Percentiles rank a stretch among this genome's conserved stretches.
These are phyloP conservation scores for Microdochium nivale DNA, from an alignment of 2,329 filamentous ascomycete species.

Conservation along the genomic window DNA sequence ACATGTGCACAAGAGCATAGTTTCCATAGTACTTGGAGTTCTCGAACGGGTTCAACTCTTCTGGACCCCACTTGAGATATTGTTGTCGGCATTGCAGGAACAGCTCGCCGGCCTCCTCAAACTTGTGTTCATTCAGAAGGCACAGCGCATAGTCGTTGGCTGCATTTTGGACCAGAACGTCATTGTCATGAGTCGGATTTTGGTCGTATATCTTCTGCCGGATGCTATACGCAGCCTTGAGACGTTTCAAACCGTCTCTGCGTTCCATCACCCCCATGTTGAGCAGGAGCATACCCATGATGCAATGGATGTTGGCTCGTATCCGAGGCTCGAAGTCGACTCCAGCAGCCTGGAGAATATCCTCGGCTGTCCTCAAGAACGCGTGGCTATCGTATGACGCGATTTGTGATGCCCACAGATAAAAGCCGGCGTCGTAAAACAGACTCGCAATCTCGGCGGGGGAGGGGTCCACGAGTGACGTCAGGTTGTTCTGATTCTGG, in stretches of 20 bases:
- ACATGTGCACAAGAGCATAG: slow-evolving; percentile 6
- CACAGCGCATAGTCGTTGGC: slow-evolving; percentile 8
- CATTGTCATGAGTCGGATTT: slow-evolving; percentile 2
- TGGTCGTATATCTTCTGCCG: slow-evolving; percentile 4
- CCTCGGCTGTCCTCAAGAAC: slow-evolving; percentile 7
- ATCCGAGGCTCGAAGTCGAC: slow-evolving; percentile 1
- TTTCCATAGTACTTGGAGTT: slow-evolving; percentile 12
- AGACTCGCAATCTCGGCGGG: slow-evolving; percentile 6
- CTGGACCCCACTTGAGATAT: slow-evolving; percentile 8
- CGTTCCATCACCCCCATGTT: neutral
- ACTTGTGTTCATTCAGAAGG: slow-evolving; percentile 10
- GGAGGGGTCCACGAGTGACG: neutral
- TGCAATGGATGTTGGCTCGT: slow-evolving; percentile 9
- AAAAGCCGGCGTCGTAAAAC: slow-evolving; percentile 10
- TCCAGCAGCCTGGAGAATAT: slow-evolving; percentile 4
- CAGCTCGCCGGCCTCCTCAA: slow-evolving; percentile 8
- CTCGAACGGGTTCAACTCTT: slow-evolving; percentile 9
- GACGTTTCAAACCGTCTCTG: neutral
- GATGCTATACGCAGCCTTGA: slow-evolving; percentile 5
- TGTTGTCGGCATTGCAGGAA: slow-evolving; percentile 3
- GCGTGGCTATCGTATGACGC: slow-evolving; percentile 5
- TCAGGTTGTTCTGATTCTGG: neutral
- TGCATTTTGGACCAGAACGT: slow-evolving; percentile 9
- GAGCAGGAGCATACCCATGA: slow-evolving; percentile 5
- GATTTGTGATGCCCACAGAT: slow-evolving; percentile 5